Evolutionary conservation across 202 grass and related monocot genomes (phyloP).

Genomic region (Brachypodium distachyon): DNA sequence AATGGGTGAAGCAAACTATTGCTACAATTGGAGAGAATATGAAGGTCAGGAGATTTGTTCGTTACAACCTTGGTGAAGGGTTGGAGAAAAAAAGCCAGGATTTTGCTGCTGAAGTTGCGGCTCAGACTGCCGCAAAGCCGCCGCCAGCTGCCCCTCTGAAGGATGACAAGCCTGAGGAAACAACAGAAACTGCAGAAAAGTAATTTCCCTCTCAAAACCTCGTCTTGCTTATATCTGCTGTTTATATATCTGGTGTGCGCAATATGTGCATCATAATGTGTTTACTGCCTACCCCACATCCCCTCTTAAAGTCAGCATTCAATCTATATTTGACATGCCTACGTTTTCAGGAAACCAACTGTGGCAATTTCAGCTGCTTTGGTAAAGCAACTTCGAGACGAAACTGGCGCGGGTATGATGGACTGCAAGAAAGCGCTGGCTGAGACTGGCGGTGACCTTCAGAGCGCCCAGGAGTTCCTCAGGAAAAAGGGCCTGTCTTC

Average conservation of each 20-base stretch:
- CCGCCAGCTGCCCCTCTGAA: constrained; percentile 27
- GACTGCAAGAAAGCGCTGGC: constrained; percentile 94
- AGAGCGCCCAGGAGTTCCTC: constrained; percentile 84
- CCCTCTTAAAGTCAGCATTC: not conserved
- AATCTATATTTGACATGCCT: constrained; percentile 17
- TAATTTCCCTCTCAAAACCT: constrained; percentile 36
- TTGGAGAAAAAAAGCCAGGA: constrained; percentile 93
- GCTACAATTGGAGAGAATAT: constrained; percentile 91
- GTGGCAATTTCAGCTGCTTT: constrained; percentile 74
- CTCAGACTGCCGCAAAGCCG: constrained; percentile 58
- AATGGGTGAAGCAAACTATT: constrained; percentile 93
- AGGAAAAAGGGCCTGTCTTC: constrained; percentile 96
- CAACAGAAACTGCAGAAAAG: constrained; percentile 56
- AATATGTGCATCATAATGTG: constrained; percentile 8
- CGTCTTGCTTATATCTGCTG: not conserved
- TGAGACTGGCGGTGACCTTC: constrained; percentile 72
- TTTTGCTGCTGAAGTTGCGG: constrained; percentile 95
- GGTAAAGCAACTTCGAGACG: constrained; percentile 92
- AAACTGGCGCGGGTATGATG: constrained; percentile 99
- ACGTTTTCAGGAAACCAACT: constrained; percentile 47
- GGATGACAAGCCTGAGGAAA: constrained; percentile 54
- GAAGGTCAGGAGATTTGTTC: constrained; percentile 84
- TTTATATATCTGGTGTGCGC: not conserved
- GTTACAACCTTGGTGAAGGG: constrained; percentile 93
- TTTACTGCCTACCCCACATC: constrained; percentile 35